These are phyloP conservation scores for Sporothrix inflata DNA, from an alignment of 2,329 filamentous ascomycete species.

Conservation along the genomic window DNA sequence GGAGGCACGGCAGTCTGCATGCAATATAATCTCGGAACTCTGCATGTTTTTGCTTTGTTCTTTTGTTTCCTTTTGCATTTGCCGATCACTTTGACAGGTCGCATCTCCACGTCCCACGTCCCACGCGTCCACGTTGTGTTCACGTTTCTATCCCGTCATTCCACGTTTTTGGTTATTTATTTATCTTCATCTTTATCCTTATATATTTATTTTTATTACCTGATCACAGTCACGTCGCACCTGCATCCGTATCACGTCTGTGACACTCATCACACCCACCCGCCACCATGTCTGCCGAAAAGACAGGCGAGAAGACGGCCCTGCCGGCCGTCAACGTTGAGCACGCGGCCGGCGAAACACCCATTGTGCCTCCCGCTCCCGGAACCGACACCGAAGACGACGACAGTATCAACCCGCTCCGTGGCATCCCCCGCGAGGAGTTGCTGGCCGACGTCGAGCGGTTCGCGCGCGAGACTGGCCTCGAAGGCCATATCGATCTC, in stretches of 20 bases:
- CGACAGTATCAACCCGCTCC: slow-evolving; percentile 33
- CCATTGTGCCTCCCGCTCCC: not conserved
- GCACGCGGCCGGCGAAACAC: not conserved
- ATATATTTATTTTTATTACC: not conserved
- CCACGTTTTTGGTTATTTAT: too few relatives aligned
- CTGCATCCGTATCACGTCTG: too few relatives aligned
- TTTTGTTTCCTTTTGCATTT: not conserved
- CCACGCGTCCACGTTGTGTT: too few relatives aligned
- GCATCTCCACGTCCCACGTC: not conserved
- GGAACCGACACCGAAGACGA: slow-evolving; percentile 27
- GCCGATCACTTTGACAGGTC: not conserved
- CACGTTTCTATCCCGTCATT: too few relatives aligned
- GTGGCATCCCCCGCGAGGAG: slow-evolving; percentile 31
- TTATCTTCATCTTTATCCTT: too few relatives aligned
- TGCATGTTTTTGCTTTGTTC: not conserved
- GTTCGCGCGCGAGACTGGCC: slow-evolving; percentile 47
- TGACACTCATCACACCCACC: not conserved
- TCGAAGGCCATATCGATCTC: slow-evolving; percentile 59
- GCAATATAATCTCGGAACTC: slow-evolving; percentile 11
- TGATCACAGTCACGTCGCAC: not conserved
- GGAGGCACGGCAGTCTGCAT: not conserved
- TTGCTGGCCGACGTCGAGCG: slow-evolving; percentile 30
- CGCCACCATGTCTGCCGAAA: not conserved
- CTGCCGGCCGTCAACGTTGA: not conserved
- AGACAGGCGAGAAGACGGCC: not conserved